Evolutionary conservation across 1,139 yeast species (phyloP).

Genomic region (Geotrichum citri-aurantii): DNA sequence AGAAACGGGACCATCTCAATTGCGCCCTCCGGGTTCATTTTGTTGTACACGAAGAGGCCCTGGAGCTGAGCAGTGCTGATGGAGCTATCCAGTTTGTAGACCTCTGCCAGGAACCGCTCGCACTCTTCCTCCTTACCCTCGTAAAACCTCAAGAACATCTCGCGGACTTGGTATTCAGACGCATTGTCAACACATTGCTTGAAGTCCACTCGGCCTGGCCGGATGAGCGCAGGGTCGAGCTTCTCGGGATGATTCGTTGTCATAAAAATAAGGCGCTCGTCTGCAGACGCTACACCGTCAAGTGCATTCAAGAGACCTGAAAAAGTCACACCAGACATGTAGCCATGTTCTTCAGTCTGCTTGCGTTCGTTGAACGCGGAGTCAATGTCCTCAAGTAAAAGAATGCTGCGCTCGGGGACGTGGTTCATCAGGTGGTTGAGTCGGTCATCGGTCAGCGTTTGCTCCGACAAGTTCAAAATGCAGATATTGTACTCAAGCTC

Average conservation of each 20-base stretch:
- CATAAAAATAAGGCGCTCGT: constrained; percentile 94
- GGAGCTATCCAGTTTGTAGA: constrained; percentile 47
- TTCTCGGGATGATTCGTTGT: constrained; percentile 96
- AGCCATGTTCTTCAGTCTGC: constrained; percentile 65
- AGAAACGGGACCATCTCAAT: constrained; percentile 48
- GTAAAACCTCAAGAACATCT: constrained; percentile 86
- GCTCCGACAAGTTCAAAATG: constrained; percentile 82
- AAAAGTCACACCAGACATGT: constrained; percentile 81
- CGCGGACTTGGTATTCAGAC: constrained; percentile 64
- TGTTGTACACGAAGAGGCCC: constrained; percentile 90
- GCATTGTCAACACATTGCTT: constrained; percentile 83
- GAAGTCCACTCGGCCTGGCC: constrained; percentile 94
- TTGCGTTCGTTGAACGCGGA: constrained; percentile 87
- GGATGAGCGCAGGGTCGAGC: constrained; percentile 64
- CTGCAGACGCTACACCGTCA: constrained; percentile 98
- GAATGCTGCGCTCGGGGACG: constrained; percentile 81
- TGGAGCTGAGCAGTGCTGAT: constrained; percentile 93
- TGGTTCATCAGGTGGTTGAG: constrained; percentile 93
- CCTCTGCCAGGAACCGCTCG: constrained; percentile 52
- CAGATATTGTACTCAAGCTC: constrained; percentile 94
- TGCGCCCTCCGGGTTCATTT: constrained; percentile 75
- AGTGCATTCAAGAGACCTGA: constrained; percentile 89
- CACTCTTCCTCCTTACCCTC: constrained; percentile 59
- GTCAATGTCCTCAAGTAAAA: constrained; percentile 87
- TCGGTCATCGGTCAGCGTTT: constrained; percentile 88